A percentile compares a stretch with the other conserved stretches of the same genome.
Conservation (phyloP, 345 rosid species). For the Lagerstroemia speciosa region DNA sequence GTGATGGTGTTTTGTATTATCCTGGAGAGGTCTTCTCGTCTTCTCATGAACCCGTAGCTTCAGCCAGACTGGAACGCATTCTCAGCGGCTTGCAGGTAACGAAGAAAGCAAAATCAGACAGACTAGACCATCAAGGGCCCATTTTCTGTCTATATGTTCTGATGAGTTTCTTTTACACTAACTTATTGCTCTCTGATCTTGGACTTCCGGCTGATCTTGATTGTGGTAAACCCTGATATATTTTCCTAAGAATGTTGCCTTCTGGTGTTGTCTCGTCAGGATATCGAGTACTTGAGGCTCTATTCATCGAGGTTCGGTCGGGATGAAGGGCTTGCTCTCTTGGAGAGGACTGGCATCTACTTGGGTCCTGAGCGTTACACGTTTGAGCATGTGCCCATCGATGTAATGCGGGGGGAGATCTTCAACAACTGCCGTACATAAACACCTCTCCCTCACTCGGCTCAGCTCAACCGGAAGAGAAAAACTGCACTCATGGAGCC, state of each 20-base stretch:
- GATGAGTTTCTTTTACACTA: background rate
- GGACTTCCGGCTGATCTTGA: background rate
- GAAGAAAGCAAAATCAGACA: background rate
- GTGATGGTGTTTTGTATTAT: slow-evolving; percentile 85
- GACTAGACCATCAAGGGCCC: background rate
- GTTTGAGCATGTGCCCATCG: slow-evolving; percentile 73
- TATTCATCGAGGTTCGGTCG: slow-evolving; percentile 66
- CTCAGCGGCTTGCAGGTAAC: slow-evolving; percentile 90
- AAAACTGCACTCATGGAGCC: background rate
- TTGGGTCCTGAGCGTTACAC: slow-evolving; percentile 88
- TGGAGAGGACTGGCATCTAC: slow-evolving; percentile 85
- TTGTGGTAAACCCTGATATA: background rate
- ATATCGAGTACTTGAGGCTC: slow-evolving; percentile 73
- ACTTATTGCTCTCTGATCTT: background rate
- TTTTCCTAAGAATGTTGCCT: background rate
- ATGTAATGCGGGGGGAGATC: slow-evolving; percentile 84
- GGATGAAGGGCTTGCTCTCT: slow-evolving; percentile 58
- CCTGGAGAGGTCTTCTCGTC: slow-evolving; percentile 95
- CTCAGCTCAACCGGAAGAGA: background rate
- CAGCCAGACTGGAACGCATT: slow-evolving; percentile 78
- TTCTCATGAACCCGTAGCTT: slow-evolving; percentile 74
- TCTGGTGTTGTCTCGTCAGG: slow-evolving; percentile 25
- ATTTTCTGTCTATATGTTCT: background rate
- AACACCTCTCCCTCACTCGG: background rate
- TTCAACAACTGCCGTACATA: slow-evolving; percentile 47